These are phyloP conservation scores for Solanum commersonii DNA, from an alignment of 257 asterid genomes.

Conservation along the genomic window DNA sequence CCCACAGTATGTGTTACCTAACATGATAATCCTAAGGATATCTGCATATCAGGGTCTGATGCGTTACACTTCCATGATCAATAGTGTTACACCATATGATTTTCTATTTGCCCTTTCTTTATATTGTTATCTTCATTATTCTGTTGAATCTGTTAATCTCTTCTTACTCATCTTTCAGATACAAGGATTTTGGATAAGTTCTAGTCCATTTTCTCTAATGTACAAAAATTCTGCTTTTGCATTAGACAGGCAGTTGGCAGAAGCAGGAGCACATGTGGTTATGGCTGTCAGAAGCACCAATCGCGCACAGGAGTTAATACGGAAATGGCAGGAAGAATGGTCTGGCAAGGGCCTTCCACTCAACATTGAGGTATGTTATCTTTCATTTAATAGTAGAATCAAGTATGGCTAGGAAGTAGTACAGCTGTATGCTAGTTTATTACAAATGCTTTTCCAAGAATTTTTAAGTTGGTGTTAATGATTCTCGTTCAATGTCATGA, in stretches of 20 bases:
- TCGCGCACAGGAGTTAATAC: slow-evolving; percentile 65
- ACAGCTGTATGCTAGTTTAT: background rate
- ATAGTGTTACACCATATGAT: background rate
- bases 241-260: slow-evolving; percentile 69
- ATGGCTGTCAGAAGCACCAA: slow-evolving; percentile 90
- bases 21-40: background rate
- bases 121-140: background rate
- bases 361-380: slow-evolving; percentile 60
- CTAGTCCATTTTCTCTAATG: background rate
- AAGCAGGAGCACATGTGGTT: slow-evolving; percentile 88
- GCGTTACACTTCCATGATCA: background rate
- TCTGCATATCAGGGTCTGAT: background rate
- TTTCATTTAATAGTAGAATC: background rate
- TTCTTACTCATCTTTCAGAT: background rate
- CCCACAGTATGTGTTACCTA: background rate
- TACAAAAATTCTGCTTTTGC: slow-evolving; percentile 4
- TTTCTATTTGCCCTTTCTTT: background rate
- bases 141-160: background rate
- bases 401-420: background rate
- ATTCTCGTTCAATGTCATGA: background rate
- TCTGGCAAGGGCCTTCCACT: slow-evolving; percentile 80
- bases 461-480: background rate
- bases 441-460: background rate
- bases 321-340: slow-evolving; percentile 80
- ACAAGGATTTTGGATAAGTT: background rate